Percentiles rank a stretch among this genome's conserved stretches.
Conservation (phyloP, 768 basidiomycete genomes). For the Lyophyllum shimeji region DNA sequence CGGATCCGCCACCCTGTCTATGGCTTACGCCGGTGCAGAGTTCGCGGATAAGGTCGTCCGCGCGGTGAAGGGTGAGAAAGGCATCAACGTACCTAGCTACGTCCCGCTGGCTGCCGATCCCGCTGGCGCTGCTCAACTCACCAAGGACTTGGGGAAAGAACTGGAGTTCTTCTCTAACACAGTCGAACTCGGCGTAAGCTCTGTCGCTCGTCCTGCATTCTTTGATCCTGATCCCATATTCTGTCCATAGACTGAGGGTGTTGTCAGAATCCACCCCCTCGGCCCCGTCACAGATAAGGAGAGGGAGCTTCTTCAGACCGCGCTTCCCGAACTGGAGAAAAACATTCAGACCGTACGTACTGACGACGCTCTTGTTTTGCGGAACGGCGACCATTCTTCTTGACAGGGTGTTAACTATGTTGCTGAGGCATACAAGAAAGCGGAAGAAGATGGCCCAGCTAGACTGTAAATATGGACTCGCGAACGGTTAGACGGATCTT, state of each 20-base stretch:
- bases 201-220: background rate
- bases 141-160: conserved; percentile 72
- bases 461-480: conserved; percentile 15
- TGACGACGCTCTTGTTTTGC: background rate
- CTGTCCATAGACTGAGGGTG: conserved; percentile 66
- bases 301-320: conserved; percentile 72
- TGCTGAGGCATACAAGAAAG: conserved; percentile 31
- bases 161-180: conserved; percentile 88
- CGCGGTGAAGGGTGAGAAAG: conserved; percentile 86
- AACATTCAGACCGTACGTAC: conserved; percentile 70
- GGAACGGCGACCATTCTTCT: background rate
- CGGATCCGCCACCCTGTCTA: conserved; percentile 94
- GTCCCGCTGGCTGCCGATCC: conserved; percentile 77
- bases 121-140: conserved; percentile 69
- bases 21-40: conserved; percentile 93
- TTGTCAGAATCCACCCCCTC: conserved; percentile 78
- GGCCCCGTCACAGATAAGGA: conserved; percentile 75
- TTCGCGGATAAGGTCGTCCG: conserved; percentile 83
- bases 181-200: conserved; percentile 82
- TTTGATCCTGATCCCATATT: conserved; percentile 6
- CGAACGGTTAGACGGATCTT: conserved; percentile 1
- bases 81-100: conserved; percentile 80
- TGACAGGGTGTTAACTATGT: conserved; percentile 36
- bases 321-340: conserved; percentile 71
- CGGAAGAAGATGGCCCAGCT: conserved; percentile 20